phyloP scores from a whole-genome alignment of 2,329 filamentous ascomycete species.

The Aspergillus sergii region DNA sequence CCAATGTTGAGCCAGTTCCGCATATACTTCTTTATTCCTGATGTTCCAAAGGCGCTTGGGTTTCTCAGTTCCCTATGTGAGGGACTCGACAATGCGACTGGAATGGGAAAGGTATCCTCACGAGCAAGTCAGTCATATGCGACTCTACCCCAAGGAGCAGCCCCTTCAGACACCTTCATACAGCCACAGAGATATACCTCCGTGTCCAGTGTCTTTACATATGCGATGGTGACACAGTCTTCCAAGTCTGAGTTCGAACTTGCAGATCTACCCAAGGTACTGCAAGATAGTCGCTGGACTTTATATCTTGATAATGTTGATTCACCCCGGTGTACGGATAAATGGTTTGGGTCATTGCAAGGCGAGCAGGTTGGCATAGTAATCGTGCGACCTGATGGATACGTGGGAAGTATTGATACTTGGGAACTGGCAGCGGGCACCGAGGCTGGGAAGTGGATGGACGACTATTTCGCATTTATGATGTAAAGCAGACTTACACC shows the following conservation, averaged over 20 bases:
- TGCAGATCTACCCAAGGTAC: background rate
- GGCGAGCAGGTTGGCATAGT: background rate
- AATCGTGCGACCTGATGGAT: background rate
- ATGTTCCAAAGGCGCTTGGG: background rate
- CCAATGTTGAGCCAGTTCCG: background rate
- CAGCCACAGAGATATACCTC: background rate
- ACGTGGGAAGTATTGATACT: background rate
- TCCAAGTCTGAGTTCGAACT: background rate
- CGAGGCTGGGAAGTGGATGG: background rate
- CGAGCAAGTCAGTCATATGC: background rate
- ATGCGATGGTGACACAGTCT: background rate
- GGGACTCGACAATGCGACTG: background rate
- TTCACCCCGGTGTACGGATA: background rate
- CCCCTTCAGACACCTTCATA: background rate
- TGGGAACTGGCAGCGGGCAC: background rate
- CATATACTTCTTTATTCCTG: background rate
- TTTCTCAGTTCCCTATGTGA: background rate
- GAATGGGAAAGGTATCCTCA: background rate
- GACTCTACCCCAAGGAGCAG: background rate
- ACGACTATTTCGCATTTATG: background rate
- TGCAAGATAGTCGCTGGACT: background rate
- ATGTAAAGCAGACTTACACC: background rate
- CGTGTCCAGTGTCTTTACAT: background rate
- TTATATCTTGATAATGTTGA: background rate
- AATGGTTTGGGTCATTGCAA: background rate